phyloP scores from a whole-genome alignment of 352 stramenopile genomes.

The Blastocystis sp. region DNA sequence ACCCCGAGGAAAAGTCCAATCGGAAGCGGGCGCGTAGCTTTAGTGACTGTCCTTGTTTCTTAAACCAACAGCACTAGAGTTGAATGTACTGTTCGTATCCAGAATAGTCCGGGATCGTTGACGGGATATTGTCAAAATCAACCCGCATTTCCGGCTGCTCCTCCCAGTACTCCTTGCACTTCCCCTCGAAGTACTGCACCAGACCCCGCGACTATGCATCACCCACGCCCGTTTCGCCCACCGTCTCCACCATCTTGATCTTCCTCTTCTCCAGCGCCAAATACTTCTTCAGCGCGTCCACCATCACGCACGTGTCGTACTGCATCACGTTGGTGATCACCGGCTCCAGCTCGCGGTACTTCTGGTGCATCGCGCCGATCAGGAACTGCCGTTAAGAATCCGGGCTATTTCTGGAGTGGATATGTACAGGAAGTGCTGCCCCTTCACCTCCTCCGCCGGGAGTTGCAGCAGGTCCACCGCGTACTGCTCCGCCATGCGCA shows the following conservation, averaged over 20 bases:
- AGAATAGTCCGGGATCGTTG: constrained; percentile 51
- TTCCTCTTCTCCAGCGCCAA: neutral
- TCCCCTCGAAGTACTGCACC: constrained; percentile 32
- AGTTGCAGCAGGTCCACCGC: constrained; percentile 5
- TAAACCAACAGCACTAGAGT: constrained; percentile 10
- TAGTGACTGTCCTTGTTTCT: constrained; percentile 20
- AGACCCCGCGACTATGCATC: neutral
- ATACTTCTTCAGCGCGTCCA: constrained; percentile 44
- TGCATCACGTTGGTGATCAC: constrained; percentile 9
- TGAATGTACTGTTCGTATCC: constrained; percentile 40
- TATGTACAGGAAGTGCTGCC: constrained; percentile 27
- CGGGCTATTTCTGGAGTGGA: neutral
- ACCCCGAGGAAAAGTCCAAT: neutral
- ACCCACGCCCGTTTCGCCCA: neutral
- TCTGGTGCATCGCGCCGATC: constrained; percentile 49
- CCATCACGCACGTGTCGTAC: constrained; percentile 40
- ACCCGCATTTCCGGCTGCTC: constrained; percentile 51
- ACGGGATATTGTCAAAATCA: constrained; percentile 40
- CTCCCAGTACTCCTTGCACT: constrained; percentile 36
- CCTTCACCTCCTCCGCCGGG: neutral
- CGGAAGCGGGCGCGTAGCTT: constrained; percentile 20
- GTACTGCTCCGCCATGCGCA: constrained; percentile 36
- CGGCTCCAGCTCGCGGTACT: constrained; percentile 52
- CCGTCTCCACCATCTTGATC: neutral
- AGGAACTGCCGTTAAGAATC: constrained; percentile 31